Conservation (phyloP, 2,329 filamentous ascomycete species). For the Microsporum audouinii region DNA sequence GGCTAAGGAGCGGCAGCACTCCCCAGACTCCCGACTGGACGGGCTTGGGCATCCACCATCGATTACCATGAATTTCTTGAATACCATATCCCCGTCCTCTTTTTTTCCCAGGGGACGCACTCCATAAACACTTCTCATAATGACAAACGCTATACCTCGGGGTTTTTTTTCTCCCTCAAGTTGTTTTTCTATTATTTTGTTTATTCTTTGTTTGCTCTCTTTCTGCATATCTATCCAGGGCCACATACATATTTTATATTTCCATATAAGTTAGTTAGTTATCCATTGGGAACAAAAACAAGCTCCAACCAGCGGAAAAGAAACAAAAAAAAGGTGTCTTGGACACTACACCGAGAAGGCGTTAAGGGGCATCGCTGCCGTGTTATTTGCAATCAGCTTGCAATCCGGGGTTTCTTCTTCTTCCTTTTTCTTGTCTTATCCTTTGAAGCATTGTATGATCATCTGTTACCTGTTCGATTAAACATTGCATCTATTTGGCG, state of each 20-base stretch:
- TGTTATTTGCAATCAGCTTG: neutral
- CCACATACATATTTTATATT: neutral
- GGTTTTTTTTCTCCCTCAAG: neutral
- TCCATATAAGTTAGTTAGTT: neutral
- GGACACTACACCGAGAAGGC: neutral
- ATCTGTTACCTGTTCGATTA: neutral
- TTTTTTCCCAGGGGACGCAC: neutral
- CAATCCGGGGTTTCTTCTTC: no score
- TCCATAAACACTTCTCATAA: neutral
- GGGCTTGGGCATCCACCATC: slow-evolving; percentile 17
- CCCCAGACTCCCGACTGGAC: slow-evolving; percentile 20
- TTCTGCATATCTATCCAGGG: neutral
- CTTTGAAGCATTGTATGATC: neutral
- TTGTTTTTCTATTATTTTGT: neutral
- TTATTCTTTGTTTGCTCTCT: slow-evolving; percentile 4
- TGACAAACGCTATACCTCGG: neutral
- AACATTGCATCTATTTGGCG: neutral
- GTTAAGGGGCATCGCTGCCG: neutral
- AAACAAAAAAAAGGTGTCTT: neutral
- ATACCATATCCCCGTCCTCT: slow-evolving; percentile 6
- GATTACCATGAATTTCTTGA: slow-evolving; percentile 1
- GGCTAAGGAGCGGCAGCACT: slow-evolving; percentile 16
- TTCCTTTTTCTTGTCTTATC: neutral
- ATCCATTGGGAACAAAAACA: neutral
- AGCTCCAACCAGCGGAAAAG: neutral